These are phyloP conservation scores for Alternaria hordeiaustralica DNA, from an alignment of 2,329 filamentous ascomycete genomes.

Conservation along the genomic window DNA sequence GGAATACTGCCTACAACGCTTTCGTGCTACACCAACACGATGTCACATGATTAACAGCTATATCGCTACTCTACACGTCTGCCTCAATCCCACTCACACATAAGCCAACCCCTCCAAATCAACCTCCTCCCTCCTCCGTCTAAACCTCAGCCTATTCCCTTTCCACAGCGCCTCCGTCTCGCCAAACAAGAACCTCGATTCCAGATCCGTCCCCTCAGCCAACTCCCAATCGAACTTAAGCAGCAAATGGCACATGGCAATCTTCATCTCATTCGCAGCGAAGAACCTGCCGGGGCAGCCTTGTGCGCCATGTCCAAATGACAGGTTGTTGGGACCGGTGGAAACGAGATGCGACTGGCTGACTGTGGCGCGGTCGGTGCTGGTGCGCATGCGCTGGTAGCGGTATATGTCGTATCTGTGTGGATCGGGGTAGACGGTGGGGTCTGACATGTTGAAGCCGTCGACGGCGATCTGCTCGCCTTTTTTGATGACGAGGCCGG, in stretches of 20 bases:
- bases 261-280: conserved; percentile 26
- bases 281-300: conserved; percentile 30
- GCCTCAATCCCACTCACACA: not conserved
- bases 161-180: not conserved
- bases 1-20: no score
- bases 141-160: not conserved
- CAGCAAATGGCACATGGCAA: conserved; percentile 20
- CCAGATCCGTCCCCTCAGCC: not conserved
- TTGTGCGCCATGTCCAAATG: conserved; percentile 20
- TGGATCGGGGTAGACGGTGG: not conserved
- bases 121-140: not conserved
- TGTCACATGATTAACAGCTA: not conserved
- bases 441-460: not conserved
- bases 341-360: not conserved
- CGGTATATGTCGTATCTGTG: not conserved
- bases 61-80: not conserved
- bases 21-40: not conserved
- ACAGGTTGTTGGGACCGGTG: conserved; percentile 8
- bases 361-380: not conserved
- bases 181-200: not conserved
- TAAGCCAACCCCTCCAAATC: not conserved
- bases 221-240: conserved; percentile 20
- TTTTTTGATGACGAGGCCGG: not conserved
- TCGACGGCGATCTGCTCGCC: not conserved
- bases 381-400: not conserved